These are phyloP conservation scores for Heliocybe sulcata DNA, from an alignment of 1,284 basidiomycete genomes.

Conservation along the genomic window DNA sequence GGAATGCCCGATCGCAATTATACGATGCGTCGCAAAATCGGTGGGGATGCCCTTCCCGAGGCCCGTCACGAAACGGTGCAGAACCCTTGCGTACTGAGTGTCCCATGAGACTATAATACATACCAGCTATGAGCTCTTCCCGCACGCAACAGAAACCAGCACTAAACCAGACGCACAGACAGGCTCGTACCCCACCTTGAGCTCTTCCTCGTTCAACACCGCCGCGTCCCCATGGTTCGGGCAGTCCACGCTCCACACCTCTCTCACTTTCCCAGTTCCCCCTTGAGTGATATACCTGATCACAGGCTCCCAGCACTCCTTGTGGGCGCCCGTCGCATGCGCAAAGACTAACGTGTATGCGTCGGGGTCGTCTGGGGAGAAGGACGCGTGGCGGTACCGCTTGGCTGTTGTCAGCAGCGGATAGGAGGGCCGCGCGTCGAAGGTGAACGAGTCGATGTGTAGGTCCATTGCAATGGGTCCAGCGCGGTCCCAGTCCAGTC, in stretches of 20 bases:
- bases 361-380: constrained; percentile 25
- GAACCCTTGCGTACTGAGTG: background rate
- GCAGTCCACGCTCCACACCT: constrained; percentile 45
- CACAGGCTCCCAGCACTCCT: constrained; percentile 50
- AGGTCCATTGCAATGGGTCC: background rate
- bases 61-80: background rate
- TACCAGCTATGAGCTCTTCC: constrained; percentile 13
- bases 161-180: constrained; percentile 28
- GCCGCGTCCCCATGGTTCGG: constrained; percentile 51
- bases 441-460: constrained; percentile 27
- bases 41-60: constrained; percentile 19
- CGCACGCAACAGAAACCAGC: background rate
- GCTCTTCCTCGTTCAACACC: constrained; percentile 34
- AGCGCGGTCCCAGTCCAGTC: too few species aligned
- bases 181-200: constrained; percentile 33
- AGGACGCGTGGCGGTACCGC: constrained; percentile 34
- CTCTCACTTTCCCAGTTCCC: constrained; percentile 25
- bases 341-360: constrained; percentile 41
- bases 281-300: constrained; percentile 31
- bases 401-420: constrained; percentile 40
- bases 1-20: constrained; percentile 31
- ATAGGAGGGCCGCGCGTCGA: constrained; percentile 44
- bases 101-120: background rate
- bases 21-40: constrained; percentile 23
- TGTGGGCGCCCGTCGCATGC: constrained; percentile 47